Conservation (phyloP, 148 eudicot species). For the Drosera capensis region DNA sequence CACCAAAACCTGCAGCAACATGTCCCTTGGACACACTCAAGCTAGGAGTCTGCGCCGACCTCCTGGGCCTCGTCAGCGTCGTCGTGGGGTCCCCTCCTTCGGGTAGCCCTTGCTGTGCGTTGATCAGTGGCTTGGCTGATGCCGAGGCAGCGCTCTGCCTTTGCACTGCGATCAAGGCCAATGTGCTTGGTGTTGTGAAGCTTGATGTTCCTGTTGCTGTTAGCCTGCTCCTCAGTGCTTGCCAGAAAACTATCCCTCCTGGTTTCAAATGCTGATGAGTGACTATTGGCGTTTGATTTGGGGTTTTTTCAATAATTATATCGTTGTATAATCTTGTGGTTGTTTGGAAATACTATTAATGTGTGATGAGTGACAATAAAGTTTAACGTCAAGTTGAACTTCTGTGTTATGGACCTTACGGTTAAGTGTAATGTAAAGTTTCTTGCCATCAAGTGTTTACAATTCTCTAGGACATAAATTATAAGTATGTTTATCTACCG, state of each 20-base stretch:
- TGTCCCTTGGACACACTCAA: constrained; percentile 26
- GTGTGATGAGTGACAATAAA: too few species aligned
- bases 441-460: too few species aligned
- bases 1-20: constrained; percentile 1
- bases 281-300: not conserved
- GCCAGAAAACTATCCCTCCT: constrained; percentile 21
- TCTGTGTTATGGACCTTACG: too few species aligned
- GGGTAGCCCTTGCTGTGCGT: constrained; percentile 21
- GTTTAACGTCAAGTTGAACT: too few species aligned
- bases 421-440: too few species aligned
- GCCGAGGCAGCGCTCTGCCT: constrained; percentile 29
- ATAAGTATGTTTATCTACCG: too few species aligned
- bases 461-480: too few species aligned
- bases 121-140: constrained; percentile 21
- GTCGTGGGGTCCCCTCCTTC: constrained; percentile 28
- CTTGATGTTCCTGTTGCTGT: constrained; percentile 22
- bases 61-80: constrained; percentile 24
- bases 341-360: too few species aligned
- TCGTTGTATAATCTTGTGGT: too few species aligned
- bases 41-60: constrained; percentile 26
- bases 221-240: constrained; percentile 25
- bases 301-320: too few species aligned
- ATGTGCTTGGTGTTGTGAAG: constrained; percentile 25
- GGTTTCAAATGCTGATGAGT: constrained; percentile 14
- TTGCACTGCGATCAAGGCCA: constrained; percentile 31